A percentile compares a stretch with the other conserved stretches of the same genome.
Evolutionary conservation across 306 rosid genomes (phyloP).

Genomic region (Myrica gale): DNA sequence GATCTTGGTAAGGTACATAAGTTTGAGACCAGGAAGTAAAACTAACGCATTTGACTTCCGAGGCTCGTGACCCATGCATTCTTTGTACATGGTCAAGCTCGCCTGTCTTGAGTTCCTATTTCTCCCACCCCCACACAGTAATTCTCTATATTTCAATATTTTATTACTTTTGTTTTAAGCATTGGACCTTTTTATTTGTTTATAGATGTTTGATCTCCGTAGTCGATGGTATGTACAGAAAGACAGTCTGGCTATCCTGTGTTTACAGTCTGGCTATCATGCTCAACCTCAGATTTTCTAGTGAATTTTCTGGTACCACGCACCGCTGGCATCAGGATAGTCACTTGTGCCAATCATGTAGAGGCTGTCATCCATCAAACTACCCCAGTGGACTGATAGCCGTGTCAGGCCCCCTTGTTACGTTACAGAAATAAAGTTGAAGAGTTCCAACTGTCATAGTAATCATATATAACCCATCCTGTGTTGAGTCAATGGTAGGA

Average conservation of each 20-base stretch:
- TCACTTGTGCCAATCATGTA: background rate
- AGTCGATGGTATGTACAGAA: constrained; percentile 33
- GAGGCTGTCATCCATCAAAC: background rate
- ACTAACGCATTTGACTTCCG: background rate
- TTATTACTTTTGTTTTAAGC: background rate
- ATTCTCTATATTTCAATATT: no score
- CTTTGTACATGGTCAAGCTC: background rate
- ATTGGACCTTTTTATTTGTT: background rate
- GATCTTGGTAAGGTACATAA: background rate
- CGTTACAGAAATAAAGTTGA: no score
- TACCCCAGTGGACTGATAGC: background rate
- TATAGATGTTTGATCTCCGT: background rate
- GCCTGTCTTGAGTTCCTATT: background rate
- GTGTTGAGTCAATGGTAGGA: no score
- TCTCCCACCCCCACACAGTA: background rate
- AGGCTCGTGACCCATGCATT: background rate
- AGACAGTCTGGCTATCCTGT: constrained; percentile 15
- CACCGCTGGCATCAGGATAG: background rate
- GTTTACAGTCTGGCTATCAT: constrained; percentile 44
- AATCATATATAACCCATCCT: no score
- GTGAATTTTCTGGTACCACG: background rate
- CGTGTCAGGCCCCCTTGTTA: no score
- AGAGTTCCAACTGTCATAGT: no score
- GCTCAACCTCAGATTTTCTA: background rate
- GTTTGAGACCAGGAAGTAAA: background rate